Conservation (phyloP, 139 green algal genomes). For the Trebouxia sp. region DNA sequence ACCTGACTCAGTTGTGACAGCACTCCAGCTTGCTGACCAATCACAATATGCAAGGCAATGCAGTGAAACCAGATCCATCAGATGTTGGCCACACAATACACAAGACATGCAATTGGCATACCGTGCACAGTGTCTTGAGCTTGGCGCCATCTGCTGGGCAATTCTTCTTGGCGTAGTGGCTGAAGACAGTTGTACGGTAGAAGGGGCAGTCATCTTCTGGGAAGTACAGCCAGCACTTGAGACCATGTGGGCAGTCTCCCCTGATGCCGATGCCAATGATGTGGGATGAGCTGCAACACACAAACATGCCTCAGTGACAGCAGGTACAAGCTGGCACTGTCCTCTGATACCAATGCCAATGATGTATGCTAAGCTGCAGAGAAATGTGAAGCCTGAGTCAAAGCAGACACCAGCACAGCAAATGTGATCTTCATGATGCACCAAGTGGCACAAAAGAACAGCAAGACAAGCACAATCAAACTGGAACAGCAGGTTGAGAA, state of each 20-base stretch:
- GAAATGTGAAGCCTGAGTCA: neutral
- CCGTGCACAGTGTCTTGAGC: conserved; percentile 77
- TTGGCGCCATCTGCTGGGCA: conserved; percentile 59
- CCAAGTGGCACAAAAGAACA: neutral
- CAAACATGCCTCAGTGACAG: neutral
- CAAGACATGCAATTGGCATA: conserved; percentile 5
- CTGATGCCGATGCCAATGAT: conserved; percentile 80
- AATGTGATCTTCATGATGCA: neutral
- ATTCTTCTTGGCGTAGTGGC: conserved; percentile 86
- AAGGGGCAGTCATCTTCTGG: conserved; percentile 89
- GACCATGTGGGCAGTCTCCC: conserved; percentile 74
- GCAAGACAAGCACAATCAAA: too few species aligned
- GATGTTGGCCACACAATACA: too few species aligned
- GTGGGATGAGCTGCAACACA: conserved; percentile 63
- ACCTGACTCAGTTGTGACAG: neutral
- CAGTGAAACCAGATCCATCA: too few species aligned
- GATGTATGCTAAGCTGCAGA: neutral
- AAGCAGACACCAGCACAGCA: neutral
- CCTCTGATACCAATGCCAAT: neutral
- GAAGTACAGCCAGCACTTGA: conserved; percentile 96
- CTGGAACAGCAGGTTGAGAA: too few species aligned
- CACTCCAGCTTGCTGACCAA: too few species aligned
- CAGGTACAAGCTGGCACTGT: neutral
- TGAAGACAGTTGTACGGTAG: conserved; percentile 91
- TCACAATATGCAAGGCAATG: too few species aligned